Evolutionary conservation across 495 filamentous ascomycete genomes (phyloP), one percentile per base, ranked within the genome.

Genomic region (Penicillium crystallinum): DNA sequence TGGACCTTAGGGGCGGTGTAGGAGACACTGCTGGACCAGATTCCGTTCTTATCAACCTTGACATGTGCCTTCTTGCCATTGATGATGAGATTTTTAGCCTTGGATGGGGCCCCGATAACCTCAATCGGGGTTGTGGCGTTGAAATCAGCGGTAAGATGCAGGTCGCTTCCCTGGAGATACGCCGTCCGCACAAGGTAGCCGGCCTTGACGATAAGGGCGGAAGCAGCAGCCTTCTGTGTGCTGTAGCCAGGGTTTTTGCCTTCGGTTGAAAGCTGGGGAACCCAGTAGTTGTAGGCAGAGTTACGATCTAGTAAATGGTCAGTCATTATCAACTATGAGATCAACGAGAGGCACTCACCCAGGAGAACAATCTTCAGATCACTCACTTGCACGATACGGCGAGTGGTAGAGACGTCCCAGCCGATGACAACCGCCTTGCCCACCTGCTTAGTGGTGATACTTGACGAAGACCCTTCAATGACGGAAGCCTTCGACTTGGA

Each of bases 281-380:
- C 76, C 87, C 86, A 90, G 74, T 85, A 88, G 57, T 87, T 82
- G 68, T 89, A 89, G 0, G 84, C 86, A n/a, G 78, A 70, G 65
- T 87, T 84, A n/a, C 86, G 78, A 57, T 86, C 82, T 73, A 51
- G 14, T 11, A 10, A 10, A 4, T 34, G 4, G n/a, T 57, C 18
- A 56, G 59, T 45, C 4, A 4, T 22, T 6, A 12, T 14, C 12
- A 31, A 17, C 21, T 11, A 25, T 14, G 31, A 12, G 5, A 2
- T 38, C 4, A 14, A 25, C 4, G 18, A 19, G 12, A 48, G 23
- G 52, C 57, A 48, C 59, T 52, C 39, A 77, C 72, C 62, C 30
- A 86, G 66, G 30, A 85, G 64, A 44, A 81, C 73, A 15, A 88
- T 61, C 35, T 78, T 74, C 21, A 87, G 53, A 46, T 77, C 70